phyloP scores from a whole-genome alignment of 108 stramenopile genomes.

The Stephanodiscus minutulus region DNA sequence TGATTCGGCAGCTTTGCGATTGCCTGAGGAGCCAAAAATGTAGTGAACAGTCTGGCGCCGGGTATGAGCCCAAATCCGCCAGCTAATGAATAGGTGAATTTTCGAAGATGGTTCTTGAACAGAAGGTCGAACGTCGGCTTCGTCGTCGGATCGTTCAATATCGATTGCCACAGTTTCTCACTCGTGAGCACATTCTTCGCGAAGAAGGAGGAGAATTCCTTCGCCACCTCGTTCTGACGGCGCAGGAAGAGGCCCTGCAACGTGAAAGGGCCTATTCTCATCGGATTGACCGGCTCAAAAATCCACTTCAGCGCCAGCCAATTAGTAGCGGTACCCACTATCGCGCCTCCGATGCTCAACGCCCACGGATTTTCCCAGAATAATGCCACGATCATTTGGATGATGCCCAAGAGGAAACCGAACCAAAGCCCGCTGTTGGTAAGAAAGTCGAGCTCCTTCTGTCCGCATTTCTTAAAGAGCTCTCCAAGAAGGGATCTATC shows the following conservation, averaged over 20 bases:
- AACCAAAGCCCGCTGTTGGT: constrained; percentile 93
- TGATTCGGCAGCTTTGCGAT: constrained; percentile 77
- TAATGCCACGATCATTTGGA: constrained; percentile 93
- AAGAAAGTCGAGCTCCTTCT: constrained; percentile 82
- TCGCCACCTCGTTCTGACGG: constrained; percentile 86
- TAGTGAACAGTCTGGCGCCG: constrained; percentile 40
- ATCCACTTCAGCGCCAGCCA: constrained; percentile 95
- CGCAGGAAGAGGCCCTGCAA: constrained; percentile 93
- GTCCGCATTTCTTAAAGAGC: constrained; percentile 80
- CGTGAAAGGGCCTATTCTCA: constrained; percentile 86
- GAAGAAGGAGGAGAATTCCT: constrained; percentile 84
- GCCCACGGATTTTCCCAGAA: constrained; percentile 95
- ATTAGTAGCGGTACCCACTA: constrained; percentile 92
- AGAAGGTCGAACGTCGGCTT: constrained; percentile 61
- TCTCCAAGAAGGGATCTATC: constrained; percentile 76
- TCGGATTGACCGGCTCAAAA: constrained; percentile 92
- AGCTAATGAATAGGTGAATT: constrained; percentile 57
- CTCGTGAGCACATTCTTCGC: constrained; percentile 78
- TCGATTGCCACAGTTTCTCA: constrained; percentile 76
- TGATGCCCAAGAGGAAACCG: constrained; percentile 89
- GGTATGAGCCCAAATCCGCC: constrained; percentile 55
- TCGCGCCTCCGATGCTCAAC: constrained; percentile 84
- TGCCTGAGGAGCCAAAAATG: constrained; percentile 49
- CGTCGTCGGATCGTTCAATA: constrained; percentile 77
- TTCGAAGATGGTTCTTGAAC: constrained; percentile 61